These are phyloP conservation scores for Mercurialis annua DNA, from an alignment of 345 rosid species.

Conservation along the genomic window DNA sequence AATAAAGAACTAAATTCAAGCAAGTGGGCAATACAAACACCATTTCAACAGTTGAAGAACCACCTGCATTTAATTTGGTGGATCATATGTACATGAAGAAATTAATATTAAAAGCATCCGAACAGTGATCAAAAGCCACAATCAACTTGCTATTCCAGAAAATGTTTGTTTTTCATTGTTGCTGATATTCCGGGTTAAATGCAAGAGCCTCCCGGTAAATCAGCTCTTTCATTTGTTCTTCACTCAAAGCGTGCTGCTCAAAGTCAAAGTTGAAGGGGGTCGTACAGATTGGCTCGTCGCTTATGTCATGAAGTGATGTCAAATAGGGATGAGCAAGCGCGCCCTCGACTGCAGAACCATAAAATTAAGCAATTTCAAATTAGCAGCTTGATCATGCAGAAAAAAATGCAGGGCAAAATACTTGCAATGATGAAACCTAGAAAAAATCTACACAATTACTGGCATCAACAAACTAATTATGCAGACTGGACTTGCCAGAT, in stretches of 20 bases:
- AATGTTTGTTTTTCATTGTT: slow-evolving; percentile 14
- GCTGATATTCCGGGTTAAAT: slow-evolving; percentile 72
- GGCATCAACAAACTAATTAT: background rate
- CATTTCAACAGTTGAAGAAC: slow-evolving; percentile 30
- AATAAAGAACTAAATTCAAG: background rate
- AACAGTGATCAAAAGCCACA: slow-evolving; percentile 14
- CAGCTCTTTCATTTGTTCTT: slow-evolving; percentile 80
- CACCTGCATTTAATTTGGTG: slow-evolving; percentile 38
- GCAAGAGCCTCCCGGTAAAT: slow-evolving; percentile 78
- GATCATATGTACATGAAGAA: slow-evolving; percentile 40
- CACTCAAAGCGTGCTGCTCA: slow-evolving; percentile 62
- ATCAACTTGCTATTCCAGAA: background rate
- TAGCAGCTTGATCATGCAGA: background rate
- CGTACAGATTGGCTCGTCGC: slow-evolving; percentile 73
- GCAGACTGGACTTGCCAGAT: background rate
- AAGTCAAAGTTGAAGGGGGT: slow-evolving; percentile 69
- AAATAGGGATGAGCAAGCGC: slow-evolving; percentile 91
- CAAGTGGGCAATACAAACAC: slow-evolving; percentile 29
- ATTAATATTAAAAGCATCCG: slow-evolving; percentile 22
- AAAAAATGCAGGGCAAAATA: background rate
- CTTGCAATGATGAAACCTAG: background rate
- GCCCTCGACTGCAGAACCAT: slow-evolving; percentile 49
- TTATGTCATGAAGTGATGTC: slow-evolving; percentile 49
- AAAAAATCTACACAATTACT: background rate
- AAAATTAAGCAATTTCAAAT: background rate